Conservation (phyloP, 2,329 filamentous ascomycete genomes). For the Mycogone perniciosa region DNA sequence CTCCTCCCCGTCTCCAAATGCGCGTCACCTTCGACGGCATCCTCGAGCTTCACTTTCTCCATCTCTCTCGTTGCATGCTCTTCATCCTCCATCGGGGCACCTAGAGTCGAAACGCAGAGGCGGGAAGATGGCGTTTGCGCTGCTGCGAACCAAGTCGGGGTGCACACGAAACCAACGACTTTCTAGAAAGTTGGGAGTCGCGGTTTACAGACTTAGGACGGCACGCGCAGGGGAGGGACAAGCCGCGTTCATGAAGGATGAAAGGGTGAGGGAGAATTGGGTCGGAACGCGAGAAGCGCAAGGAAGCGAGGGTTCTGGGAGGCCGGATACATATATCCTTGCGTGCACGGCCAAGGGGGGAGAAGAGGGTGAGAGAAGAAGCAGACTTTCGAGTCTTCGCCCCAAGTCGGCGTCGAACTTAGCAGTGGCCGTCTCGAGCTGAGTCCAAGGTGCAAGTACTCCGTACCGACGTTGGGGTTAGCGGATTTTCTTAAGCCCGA, state of each 20-base stretch:
- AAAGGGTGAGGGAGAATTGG: slow-evolving; percentile 6
- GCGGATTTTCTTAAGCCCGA: slow-evolving; percentile 9
- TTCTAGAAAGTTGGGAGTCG: slow-evolving; percentile 4
- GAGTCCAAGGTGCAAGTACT: not conserved
- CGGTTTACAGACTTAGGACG: slow-evolving; percentile 2
- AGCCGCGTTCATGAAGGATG: slow-evolving; percentile 4
- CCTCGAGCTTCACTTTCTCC: slow-evolving; percentile 40
- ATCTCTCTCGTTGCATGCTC: slow-evolving; percentile 35
- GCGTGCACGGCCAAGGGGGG: slow-evolving; percentile 13
- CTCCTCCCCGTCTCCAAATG: slow-evolving; percentile 36
- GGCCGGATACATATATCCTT: slow-evolving; percentile 17
- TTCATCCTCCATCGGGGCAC: slow-evolving; percentile 35
- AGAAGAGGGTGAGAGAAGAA: slow-evolving; percentile 4
- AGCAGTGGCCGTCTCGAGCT: slow-evolving; percentile 2
- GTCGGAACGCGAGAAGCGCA: slow-evolving; percentile 3
- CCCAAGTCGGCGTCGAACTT: slow-evolving; percentile 4
- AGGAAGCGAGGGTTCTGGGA: slow-evolving; percentile 4
- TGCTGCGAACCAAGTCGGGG: not conserved
- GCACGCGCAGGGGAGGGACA: slow-evolving; percentile 8
- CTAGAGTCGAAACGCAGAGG: slow-evolving; percentile 1
- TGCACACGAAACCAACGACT: not conserved
- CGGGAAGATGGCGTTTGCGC: not conserved
- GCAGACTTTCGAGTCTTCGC: slow-evolving; percentile 8
- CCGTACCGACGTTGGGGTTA: not conserved
- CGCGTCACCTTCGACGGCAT: slow-evolving; percentile 30